phyloP scores from a whole-genome alignment of 2,329 filamentous ascomycete species.

The Fusarium sp. region DNA sequence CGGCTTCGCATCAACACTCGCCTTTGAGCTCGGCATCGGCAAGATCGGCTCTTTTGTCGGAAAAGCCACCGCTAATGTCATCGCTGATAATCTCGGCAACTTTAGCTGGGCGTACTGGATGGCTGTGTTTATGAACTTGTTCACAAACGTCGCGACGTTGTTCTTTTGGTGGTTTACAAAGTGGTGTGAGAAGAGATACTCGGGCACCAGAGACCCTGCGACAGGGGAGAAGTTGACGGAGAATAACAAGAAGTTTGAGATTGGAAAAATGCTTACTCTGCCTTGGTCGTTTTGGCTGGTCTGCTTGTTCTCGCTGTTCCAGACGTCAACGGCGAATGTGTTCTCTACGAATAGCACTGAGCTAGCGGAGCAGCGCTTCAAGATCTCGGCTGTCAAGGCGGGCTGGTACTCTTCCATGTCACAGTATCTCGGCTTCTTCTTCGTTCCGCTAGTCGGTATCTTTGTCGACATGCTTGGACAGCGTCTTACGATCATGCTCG shows the following conservation, averaged over 20 bases:
- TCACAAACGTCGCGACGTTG: slow-evolving; percentile 64
- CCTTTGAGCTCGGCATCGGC: slow-evolving; percentile 67
- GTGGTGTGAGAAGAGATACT: slow-evolving; percentile 58
- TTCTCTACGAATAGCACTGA: slow-evolving; percentile 69
- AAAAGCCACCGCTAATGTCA: slow-evolving; percentile 67
- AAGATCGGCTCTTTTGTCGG: slow-evolving; percentile 70
- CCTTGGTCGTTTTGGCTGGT: slow-evolving; percentile 69
- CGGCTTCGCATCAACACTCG: slow-evolving; percentile 69
- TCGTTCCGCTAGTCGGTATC: slow-evolving; percentile 64
- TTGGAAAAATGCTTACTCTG: slow-evolving; percentile 63
- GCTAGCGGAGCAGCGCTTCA: slow-evolving; percentile 67
- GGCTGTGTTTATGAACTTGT: slow-evolving; percentile 70
- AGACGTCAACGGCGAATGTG: slow-evolving; percentile 64
- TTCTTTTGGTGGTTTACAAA: slow-evolving; percentile 66
- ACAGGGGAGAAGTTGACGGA: slow-evolving; percentile 69
- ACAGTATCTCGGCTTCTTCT: slow-evolving; percentile 66
- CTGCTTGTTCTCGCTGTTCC: slow-evolving; percentile 64
- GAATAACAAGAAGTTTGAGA: slow-evolving; percentile 65
- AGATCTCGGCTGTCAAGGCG: slow-evolving; percentile 61
- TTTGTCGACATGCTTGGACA: slow-evolving; percentile 67
- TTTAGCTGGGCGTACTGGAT: slow-evolving; percentile 72
- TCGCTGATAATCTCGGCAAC: slow-evolving; percentile 64
- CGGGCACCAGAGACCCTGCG: slow-evolving; percentile 59
- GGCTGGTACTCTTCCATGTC: slow-evolving; percentile 68
- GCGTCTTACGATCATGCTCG: slow-evolving; percentile 61